phyloP scores from a whole-genome alignment of 108 stramenopile species.

The Nitzschia sp. region DNA sequence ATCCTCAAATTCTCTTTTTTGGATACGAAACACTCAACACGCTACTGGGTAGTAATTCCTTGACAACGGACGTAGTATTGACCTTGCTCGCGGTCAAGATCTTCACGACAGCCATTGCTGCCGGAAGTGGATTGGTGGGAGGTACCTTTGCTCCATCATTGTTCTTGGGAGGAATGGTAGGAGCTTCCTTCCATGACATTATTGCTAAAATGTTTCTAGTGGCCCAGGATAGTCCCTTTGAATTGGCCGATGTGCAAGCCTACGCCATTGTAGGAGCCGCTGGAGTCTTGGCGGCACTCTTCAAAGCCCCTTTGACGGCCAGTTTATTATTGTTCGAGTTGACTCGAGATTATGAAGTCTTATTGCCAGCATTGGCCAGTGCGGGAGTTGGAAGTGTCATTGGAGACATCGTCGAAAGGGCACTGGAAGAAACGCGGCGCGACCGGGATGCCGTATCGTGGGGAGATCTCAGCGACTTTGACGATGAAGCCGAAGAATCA shows the following conservation, averaged over 20 bases:
- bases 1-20: conserved; percentile 90
- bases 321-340: conserved; percentile 86
- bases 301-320: conserved; percentile 90
- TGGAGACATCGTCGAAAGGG: conserved; percentile 48
- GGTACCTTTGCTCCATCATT: conserved; percentile 93
- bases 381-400: conserved; percentile 64
- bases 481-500: background rate
- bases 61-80: conserved; percentile 57
- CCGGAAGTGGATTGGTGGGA: conserved; percentile 88
- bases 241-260: conserved; percentile 72
- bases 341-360: conserved; percentile 90
- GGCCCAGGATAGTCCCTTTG: conserved; percentile 1
- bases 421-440: conserved; percentile 28
- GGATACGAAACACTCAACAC: conserved; percentile 92
- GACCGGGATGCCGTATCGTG: conserved; percentile 34
- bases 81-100: conserved; percentile 62
- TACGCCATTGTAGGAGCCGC: conserved; percentile 95
- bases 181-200: conserved; percentile 71
- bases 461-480: conserved; percentile 26
- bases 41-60: conserved; percentile 62
- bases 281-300: conserved; percentile 78
- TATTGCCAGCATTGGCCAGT: conserved; percentile 80
- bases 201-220: conserved; percentile 9
- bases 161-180: conserved; percentile 87
- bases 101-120: conserved; percentile 75